phyloP scores from a whole-genome alignment of 305 asterid genomes.

The Caryopteris hybrid region DNA sequence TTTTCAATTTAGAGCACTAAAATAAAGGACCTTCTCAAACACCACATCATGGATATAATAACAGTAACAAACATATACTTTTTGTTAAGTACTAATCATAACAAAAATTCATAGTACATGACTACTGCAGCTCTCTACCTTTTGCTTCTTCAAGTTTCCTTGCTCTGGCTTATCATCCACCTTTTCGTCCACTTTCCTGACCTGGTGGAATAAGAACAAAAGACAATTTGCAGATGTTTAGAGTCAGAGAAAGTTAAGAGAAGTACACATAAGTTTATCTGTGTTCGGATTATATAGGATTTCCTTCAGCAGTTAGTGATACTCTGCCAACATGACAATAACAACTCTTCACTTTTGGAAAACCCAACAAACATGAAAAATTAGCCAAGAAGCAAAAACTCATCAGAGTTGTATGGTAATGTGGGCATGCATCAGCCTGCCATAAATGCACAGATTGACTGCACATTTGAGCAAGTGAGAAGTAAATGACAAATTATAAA shows the following conservation, averaged over 20 bases:
- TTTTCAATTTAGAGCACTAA: not conserved
- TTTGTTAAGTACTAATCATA: not conserved
- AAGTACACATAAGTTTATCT: conserved; percentile 14
- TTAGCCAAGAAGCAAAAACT: no score
- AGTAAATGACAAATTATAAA: no score
- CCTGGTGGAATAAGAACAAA: conserved; percentile 27
- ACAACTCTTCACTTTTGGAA: no score
- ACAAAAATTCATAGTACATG: not conserved
- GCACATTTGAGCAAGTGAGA: no score
- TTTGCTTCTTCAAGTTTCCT: conserved; percentile 50
- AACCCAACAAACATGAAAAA: no score
- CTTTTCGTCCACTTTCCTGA: conserved; percentile 25
- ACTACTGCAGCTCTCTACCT: conserved; percentile 36
- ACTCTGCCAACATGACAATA: no score
- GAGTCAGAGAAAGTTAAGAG: not conserved
- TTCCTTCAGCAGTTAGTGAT: no score
- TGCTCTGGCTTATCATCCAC: conserved; percentile 31
- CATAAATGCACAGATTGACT: no score
- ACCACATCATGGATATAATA: not conserved
- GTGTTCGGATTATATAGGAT: no score
- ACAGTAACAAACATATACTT: not conserved
- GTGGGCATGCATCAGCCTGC: no score
- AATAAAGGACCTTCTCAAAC: not conserved
- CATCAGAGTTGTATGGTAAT: no score
- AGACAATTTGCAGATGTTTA: not conserved